Conservation (phyloP, 2,329 filamentous ascomycete genomes). For the Rosellinia necatrix region DNA sequence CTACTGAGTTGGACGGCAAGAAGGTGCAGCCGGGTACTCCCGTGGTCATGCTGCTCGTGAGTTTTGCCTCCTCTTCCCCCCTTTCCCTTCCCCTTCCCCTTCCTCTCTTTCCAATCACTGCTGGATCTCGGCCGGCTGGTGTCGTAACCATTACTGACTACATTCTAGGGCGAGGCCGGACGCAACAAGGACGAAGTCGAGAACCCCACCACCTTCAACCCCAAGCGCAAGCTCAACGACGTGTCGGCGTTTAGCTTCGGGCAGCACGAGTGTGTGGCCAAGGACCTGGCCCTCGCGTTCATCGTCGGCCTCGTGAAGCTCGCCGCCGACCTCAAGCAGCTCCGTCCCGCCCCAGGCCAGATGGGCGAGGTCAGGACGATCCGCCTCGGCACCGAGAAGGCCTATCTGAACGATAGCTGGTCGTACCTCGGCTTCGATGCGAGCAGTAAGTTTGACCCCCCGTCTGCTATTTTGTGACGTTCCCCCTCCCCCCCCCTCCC, state of each 20-base stretch:
- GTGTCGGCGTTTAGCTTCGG: slow-evolving; percentile 53
- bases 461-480: not conserved
- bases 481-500: too few species aligned
- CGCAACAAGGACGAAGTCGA: slow-evolving; percentile 46
- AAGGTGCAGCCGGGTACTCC: slow-evolving; percentile 46
- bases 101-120: not conserved
- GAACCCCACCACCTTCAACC: slow-evolving; percentile 47
- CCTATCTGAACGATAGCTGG: slow-evolving; percentile 55
- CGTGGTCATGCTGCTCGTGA: slow-evolving; percentile 48
- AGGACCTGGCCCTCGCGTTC: slow-evolving; percentile 47
- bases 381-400: slow-evolving; percentile 45
- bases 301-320: slow-evolving; percentile 50
- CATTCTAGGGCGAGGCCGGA: slow-evolving; percentile 43
- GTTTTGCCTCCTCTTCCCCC: too few species aligned
- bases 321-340: slow-evolving; percentile 48
- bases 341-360: slow-evolving; percentile 51
- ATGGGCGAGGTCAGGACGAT: slow-evolving; percentile 54
- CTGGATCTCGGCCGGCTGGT: not conserved
- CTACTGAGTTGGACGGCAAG: slow-evolving; percentile 45
- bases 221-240: slow-evolving; percentile 45
- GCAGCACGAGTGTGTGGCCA: slow-evolving; percentile 52
- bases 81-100: too few species aligned
- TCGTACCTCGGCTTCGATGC: slow-evolving; percentile 51
- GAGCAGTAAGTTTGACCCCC: slow-evolving; percentile 46
- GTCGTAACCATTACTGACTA: slow-evolving; percentile 20